Evolutionary conservation across 2,329 filamentous ascomycete species (phyloP).

Genomic region (Coleophoma crateriformis): DNA sequence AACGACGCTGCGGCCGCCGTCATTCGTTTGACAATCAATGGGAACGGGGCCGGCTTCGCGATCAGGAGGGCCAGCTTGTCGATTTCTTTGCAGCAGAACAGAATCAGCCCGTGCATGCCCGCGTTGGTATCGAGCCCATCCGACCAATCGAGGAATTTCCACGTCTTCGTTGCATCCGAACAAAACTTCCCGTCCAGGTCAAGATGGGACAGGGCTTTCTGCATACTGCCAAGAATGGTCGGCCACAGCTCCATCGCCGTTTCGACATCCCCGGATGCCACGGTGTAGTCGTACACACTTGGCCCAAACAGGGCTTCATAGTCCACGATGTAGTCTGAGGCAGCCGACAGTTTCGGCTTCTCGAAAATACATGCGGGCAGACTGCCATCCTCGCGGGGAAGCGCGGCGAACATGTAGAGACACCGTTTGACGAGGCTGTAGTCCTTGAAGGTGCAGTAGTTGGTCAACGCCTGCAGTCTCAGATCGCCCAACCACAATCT

Average conservation of each 20-base stretch:
- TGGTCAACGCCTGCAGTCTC: conserved; percentile 29
- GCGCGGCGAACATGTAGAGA: conserved; percentile 29
- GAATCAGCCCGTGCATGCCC: conserved; percentile 25
- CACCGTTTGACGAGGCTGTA: conserved; percentile 29
- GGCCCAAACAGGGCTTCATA: conserved; percentile 30
- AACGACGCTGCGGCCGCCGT: conserved; percentile 14
- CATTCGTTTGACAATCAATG: conserved; percentile 15
- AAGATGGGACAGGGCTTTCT: conserved; percentile 19
- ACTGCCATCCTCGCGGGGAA: conserved; percentile 26
- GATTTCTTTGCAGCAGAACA: conserved; percentile 23
- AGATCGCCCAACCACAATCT: conserved; percentile 32
- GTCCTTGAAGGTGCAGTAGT: conserved; percentile 30
- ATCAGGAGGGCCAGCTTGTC: conserved; percentile 23
- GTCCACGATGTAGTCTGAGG: conserved; percentile 30
- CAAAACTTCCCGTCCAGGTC: conserved; percentile 17
- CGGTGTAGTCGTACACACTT: conserved; percentile 27
- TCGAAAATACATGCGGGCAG: conserved; percentile 30
- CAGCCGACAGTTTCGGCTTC: conserved; percentile 22
- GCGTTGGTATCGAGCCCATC: conserved; percentile 22
- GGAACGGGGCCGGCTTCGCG: conserved; percentile 15
- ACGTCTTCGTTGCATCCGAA: conserved; percentile 9
- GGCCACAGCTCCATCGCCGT: conserved; percentile 25
- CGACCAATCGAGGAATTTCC: conserved; percentile 30
- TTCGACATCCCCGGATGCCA: conserved; percentile 24
- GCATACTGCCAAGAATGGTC: conserved; percentile 25